phyloP scores from a whole-genome alignment of 2,329 filamentous ascomycete species.

The Penicillium expansum region DNA sequence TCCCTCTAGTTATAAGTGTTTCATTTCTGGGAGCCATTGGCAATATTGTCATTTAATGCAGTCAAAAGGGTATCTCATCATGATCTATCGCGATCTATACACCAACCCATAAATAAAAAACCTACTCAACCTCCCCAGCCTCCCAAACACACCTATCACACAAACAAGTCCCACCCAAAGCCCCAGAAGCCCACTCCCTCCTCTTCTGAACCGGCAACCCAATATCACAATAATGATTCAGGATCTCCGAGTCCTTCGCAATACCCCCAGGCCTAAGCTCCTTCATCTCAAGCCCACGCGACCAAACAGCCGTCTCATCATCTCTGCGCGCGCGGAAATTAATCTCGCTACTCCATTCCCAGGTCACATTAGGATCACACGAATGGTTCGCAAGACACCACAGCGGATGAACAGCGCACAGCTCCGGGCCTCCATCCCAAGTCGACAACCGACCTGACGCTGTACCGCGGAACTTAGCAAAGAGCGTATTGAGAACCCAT shows the following conservation, averaged over 20 bases:
- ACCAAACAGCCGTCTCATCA: conserved; percentile 40
- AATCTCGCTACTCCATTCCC: conserved; percentile 72
- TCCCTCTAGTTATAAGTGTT: background rate
- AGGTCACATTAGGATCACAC: conserved; percentile 90
- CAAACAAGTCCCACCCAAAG: conserved; percentile 83
- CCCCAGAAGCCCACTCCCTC: conserved; percentile 84
- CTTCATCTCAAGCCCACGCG: conserved; percentile 14
- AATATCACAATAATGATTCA: conserved; percentile 94
- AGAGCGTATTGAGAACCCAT: conserved; percentile 80
- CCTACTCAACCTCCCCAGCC: conserved; percentile 32
- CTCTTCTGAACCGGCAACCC: conserved; percentile 72
- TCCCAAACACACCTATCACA: conserved; percentile 80
- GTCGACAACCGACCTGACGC: conserved; percentile 79
- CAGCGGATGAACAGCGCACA: conserved; percentile 88
- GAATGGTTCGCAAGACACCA: conserved; percentile 98
- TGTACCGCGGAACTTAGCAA: conserved; percentile 88
- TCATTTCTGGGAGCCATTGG: background rate
- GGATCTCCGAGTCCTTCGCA: conserved; percentile 74
- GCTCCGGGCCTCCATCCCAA: conserved; percentile 78
- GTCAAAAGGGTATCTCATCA: conserved; percentile 19
- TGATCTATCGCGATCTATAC: conserved; percentile 1
- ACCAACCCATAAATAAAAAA: background rate
- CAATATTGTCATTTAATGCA: background rate
- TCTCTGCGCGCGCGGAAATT: conserved; percentile 36
- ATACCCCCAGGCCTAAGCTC: conserved; percentile 60